Evolutionary conservation across 2,329 filamentous ascomycete genomes (phyloP).

Genomic region (Aspergillus brasiliensis): DNA sequence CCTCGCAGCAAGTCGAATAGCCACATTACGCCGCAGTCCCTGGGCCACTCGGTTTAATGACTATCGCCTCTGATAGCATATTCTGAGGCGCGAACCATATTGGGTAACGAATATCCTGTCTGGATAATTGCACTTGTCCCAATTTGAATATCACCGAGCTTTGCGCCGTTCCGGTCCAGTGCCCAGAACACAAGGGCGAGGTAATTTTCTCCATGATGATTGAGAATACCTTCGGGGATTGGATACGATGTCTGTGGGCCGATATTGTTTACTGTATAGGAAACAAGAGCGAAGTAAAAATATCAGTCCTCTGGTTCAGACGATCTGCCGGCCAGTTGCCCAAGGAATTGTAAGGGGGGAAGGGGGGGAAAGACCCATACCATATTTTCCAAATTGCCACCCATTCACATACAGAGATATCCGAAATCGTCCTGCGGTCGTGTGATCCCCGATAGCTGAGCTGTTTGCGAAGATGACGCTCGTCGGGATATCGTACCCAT

Average conservation of each 20-base stretch:
- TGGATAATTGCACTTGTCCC: too few species aligned
- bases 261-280: conserved; percentile 49
- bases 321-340: too few species aligned
- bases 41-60: too few species aligned
- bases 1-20: too few species aligned
- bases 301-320: background rate
- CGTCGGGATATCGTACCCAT: conserved; percentile 56
- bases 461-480: conserved; percentile 48
- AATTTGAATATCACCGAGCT: too few species aligned
- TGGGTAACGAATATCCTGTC: too few species aligned
- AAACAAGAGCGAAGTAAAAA: background rate
- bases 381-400: conserved; percentile 57
- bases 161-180: background rate
- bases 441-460: background rate
- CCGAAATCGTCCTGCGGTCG: conserved; percentile 30
- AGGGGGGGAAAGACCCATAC: conserved; percentile 13
- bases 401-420: conserved; percentile 54
- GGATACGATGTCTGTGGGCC: conserved; percentile 55
- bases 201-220: conserved; percentile 44
- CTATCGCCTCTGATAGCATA: too few species aligned
- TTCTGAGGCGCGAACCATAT: too few species aligned
- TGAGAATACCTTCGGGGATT: conserved; percentile 54
- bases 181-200: background rate
- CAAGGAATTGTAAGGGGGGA: too few species aligned
- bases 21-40: too few species aligned